A percentile compares a stretch with the other conserved stretches of the same genome.
Conservation (phyloP, 257 asterid genomes). For the Primulina tabacum region DNA sequence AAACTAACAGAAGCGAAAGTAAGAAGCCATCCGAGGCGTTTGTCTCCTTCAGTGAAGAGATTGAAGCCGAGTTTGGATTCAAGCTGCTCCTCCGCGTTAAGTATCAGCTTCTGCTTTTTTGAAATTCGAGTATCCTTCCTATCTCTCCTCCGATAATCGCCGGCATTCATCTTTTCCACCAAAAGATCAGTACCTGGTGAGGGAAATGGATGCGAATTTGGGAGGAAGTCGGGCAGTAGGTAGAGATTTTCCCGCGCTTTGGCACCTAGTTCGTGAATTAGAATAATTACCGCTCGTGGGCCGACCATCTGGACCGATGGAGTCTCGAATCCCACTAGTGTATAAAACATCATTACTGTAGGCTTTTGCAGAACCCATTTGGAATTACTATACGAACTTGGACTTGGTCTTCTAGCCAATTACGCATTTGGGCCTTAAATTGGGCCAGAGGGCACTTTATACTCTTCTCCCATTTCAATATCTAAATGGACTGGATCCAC, state of each 20-base stretch:
- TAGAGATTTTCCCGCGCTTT: not conserved
- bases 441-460: too few species aligned
- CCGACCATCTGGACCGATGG: not conserved
- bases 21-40: conserved; percentile 97
- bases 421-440: too few species aligned
- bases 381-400: too few species aligned
- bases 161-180: conserved; percentile 43
- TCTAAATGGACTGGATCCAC: too few species aligned
- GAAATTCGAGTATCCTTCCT: conserved; percentile 71
- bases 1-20: conserved; percentile 72
- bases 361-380: too few species aligned
- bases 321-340: too few species aligned
- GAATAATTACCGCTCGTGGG: not conserved
- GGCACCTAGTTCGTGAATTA: not conserved
- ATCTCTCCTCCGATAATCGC: conserved; percentile 63
- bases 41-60: conserved; percentile 84
- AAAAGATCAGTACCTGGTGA: too few species aligned
- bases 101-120: conserved; percentile 80
- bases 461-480: too few species aligned
- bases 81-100: conserved; percentile 87
- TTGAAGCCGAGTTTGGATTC: conserved; percentile 83
- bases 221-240: not conserved
- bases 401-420: too few species aligned
- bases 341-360: too few species aligned
- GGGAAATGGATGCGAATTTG: not conserved